phyloP scores from a whole-genome alignment of 306 rosid species.

The Sophora flavescens region DNA sequence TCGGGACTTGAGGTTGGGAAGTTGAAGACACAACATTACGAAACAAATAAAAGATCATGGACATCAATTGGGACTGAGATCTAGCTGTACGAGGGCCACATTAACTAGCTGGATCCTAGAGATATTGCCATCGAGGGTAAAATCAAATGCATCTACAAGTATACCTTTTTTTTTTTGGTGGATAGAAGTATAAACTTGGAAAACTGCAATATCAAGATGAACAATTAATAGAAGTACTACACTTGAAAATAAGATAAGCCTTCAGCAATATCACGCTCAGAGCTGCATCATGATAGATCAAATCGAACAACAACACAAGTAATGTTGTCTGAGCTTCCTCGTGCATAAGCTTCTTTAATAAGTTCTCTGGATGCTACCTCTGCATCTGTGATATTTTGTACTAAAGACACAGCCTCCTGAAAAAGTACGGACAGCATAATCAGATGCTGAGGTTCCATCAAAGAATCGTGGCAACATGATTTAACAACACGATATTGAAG shows the following conservation, averaged over 20 bases:
- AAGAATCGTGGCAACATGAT: not conserved
- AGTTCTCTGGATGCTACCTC: conserved; percentile 83
- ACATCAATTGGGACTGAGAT: not conserved
- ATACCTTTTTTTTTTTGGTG: conserved; percentile 22
- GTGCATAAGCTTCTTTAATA: conserved; percentile 72
- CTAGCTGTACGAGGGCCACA: conserved; percentile 33
- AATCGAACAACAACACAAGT: conserved; percentile 89
- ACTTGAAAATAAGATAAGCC: conserved; percentile 24
- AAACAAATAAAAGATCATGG: conserved; percentile 35
- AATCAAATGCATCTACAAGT: conserved; percentile 36
- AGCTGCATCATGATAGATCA: conserved; percentile 59
- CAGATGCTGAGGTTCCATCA: conserved; percentile 33
- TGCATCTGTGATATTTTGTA: conserved; percentile 73
- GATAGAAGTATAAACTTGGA: conserved; percentile 33
- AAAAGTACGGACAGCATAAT: conserved; percentile 30
- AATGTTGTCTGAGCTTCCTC: conserved; percentile 91
- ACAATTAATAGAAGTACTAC: not conserved
- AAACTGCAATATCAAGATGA: conserved; percentile 45
- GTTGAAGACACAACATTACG: conserved; percentile 1
- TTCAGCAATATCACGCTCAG: not conserved
- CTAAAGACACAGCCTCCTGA: conserved; percentile 85
- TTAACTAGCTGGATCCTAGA: conserved; percentile 33
- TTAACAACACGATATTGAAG: conserved; percentile 12
- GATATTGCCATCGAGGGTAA: conserved; percentile 19
- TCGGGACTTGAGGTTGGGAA: not conserved